Base-by-base conservation (phyloP, 257 asterid genomes). In the Solanum sitiens region DNA sequence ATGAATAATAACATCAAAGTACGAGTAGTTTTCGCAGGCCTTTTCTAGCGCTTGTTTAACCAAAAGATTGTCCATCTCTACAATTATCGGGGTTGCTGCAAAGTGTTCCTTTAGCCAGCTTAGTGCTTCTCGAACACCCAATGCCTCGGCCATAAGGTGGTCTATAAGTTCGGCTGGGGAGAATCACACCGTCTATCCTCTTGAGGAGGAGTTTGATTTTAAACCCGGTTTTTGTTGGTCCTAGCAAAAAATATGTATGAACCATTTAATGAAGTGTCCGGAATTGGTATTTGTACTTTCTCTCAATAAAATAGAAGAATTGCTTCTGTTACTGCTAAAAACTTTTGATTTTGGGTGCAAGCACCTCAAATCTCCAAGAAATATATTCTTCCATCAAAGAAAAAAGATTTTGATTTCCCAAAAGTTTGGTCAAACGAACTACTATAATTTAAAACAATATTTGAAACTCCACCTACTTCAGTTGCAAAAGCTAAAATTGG, bases 201-300 rank as follows among this genome's bases (percentile, higher is more conserved):
- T 0, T 35, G 39, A 0, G 2, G 56, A 45, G 20, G 59, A 50
- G 59, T 50, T 50, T 50, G 59, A 3, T 50, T 50, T 50, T 21
- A 50, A 50, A 50, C 0, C 59, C 3, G 3, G 0, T 50, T 14
- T 0, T 50, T 14, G 3, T 47, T 47, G 20, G 20, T 47, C 59
- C 59, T 50, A 50, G 59, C 59, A 15, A 50, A 0, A 0, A 0
- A 50, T 0, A 50, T 0, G 61, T 0, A 50, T 50, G 0, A 50
- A 50, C 3, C 8, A 50, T 50, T 50, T 50, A 0, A 6, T 0
- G 0, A 50, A 50, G 21, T 50, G 61, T 15, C 61, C 21, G 21
- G 21, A 50, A 8, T 68, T 1, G 11, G 0, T 27, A 68, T 14
- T 68, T 14, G 3, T 68, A 68, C 37, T 30, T 30, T 30, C 40